Base-by-base conservation (phyloP, 768 basidiomycete species). In the Suillus lakei region DNA sequence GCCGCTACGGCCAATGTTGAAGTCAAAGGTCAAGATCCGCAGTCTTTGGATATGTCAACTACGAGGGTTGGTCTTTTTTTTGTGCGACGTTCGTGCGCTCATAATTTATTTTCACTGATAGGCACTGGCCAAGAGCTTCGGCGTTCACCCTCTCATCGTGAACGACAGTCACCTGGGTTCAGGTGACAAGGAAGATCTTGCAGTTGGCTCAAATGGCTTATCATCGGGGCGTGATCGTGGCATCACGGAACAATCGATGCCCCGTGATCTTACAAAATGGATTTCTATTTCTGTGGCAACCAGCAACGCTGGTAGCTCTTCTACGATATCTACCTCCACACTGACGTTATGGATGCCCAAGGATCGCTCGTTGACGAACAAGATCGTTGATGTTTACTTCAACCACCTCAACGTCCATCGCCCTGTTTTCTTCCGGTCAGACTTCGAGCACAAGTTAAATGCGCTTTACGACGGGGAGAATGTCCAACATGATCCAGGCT, bases 51-150 rank as follows among this genome's bases (percentile, higher is more conserved):
- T 76, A 85, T 94, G 83, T 90, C 91, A 59, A 88, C 84, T 73
- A 84, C 90, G 8, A 86, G 86, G 68, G 87, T 86, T 69, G 54
- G 77, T 72, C 44, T 41, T 65, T 26, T 34, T 5, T 28, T 41
- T 10, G n/a, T 41, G 61, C 34, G 39, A 62, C 38, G 13, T 9
- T 10, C 36, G 3, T 16, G 32, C 61, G 28, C 59, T 21, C 41
- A 60, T 76, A 16, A 70, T 53, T 51, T 36, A 63, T 30, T 4
- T 60, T 64, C 18, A 61, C 64, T 46, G 65, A 55, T 68, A 88
- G 84, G 83, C 90, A 30, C 84, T 93, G 58, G 92, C 91, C 48
- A 91, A 88, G 77, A 88, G 83, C 72, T 94, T 94, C 71, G 92
- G 92, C 56, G 92, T 94, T 34, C 85, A 89, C 59, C 81, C 87